Evolutionary conservation across 2,329 filamentous ascomycete genomes (phyloP), one percentile per base, ranked within the genome.

Genomic region (Pseudogymnoascus sp.): DNA sequence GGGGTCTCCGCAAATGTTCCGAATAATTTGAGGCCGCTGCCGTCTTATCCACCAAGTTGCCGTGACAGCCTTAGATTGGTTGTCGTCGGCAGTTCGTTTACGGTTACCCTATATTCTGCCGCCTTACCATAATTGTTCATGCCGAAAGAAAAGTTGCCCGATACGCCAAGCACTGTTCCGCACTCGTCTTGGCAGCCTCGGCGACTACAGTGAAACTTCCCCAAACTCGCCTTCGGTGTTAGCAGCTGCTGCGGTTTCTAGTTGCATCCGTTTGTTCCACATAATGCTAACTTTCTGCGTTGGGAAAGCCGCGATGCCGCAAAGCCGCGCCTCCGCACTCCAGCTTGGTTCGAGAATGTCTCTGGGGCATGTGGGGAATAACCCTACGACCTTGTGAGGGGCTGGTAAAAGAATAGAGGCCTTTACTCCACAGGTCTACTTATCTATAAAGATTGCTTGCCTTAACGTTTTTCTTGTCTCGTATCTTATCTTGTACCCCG

Each of bases 401-500:
- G 29, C 15, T 31, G 27, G 27, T 51, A 51, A 51, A 51, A 15
- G 13, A 15, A n/a, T 51, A 27, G 10, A 48, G 25, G 6, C 21
- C 42, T 29, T 48, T 48, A 48, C 25, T 29, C 42, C 25, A 13
- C 12, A 51, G 10, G 44, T 15, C 15, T 31, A 31, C 44, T 15
- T 51, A 51, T 51, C 17, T 42, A 42, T 42, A 51, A 51, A 51
- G 44, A 15, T n/a, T 51, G 44, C 13, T 31, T 21, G 21, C 21
- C 21, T 21, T 21, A 21, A 21, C 21, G 21, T 21, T 21, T 21
- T 21, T 21, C 21, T 21, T 51, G 44, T 31, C 44, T 51, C 27
- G 44, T 51, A 51, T 51, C 44, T 51, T 51, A 51, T 51, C 44
- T 31, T 51, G 27, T 51, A 51, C 44, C 44, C 44, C 44, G 44